Evolutionary conservation across 2,329 filamentous ascomycete genomes (phyloP).

Genomic region (Xylogone sp.): DNA sequence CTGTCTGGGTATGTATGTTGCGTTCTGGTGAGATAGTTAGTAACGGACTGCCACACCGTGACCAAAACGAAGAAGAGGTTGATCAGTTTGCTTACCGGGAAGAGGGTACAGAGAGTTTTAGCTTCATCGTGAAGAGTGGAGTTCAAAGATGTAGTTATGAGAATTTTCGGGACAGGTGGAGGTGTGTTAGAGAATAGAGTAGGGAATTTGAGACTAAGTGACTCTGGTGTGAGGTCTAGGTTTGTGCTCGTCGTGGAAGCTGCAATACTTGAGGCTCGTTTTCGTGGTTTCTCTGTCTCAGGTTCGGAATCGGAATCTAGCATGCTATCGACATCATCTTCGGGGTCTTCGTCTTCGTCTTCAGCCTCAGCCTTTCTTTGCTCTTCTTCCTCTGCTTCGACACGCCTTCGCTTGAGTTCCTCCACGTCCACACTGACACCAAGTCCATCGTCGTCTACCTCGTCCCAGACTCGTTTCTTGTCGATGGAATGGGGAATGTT

Average conservation of each 20-base stretch:
- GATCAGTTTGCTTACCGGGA: slow-evolving; percentile 55
- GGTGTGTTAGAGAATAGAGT: slow-evolving; percentile 57
- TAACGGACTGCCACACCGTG: no score
- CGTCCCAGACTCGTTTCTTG: slow-evolving; percentile 86
- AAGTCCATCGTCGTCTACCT: slow-evolving; percentile 60
- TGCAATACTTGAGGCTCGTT: slow-evolving; percentile 42
- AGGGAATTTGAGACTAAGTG: slow-evolving; percentile 58
- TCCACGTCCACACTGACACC: slow-evolving; percentile 53
- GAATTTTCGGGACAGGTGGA: slow-evolving; percentile 70
- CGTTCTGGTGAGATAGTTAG: slow-evolving; percentile 39
- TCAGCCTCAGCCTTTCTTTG: slow-evolving; percentile 40
- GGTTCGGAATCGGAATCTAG: slow-evolving; percentile 58
- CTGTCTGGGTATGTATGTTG: slow-evolving; percentile 79
- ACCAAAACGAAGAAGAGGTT: no score
- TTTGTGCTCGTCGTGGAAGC: slow-evolving; percentile 61
- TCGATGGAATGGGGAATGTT: slow-evolving; percentile 83
- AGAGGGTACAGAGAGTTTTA: slow-evolving; percentile 70
- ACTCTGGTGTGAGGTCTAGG: slow-evolving; percentile 58
- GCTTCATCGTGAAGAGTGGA: slow-evolving; percentile 84
- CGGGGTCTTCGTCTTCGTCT: slow-evolving; percentile 44
- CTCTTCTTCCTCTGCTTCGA: slow-evolving; percentile 43
- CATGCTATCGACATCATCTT: slow-evolving; percentile 74
- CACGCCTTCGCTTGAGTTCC: slow-evolving; percentile 52
- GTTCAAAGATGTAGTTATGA: slow-evolving; percentile 88
- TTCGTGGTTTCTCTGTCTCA: slow-evolving; percentile 34